phyloP scores from a whole-genome alignment of 768 basidiomycete species.

The Stropharia rugosoannulata region DNA sequence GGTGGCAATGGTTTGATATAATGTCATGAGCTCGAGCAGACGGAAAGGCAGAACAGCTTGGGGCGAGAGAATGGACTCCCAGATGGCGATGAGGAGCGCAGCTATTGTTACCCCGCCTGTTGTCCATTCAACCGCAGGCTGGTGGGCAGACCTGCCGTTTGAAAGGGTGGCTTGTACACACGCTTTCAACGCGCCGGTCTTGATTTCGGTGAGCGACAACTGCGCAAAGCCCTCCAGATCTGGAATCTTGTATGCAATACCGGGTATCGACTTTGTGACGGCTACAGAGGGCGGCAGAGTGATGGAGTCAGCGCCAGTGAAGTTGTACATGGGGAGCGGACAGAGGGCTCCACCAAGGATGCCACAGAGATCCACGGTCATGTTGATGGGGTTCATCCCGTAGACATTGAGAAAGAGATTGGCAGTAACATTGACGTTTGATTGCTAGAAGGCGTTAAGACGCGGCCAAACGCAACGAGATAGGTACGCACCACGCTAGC shows the following conservation, averaged over 20 bases:
- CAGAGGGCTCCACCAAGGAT: conserved; percentile 81
- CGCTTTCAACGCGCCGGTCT: conserved; percentile 73
- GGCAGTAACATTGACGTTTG: conserved; percentile 79
- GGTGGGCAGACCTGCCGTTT: conserved; percentile 85
- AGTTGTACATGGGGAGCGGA: conserved; percentile 80
- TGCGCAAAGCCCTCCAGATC: conserved; percentile 91
- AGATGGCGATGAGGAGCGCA: conserved; percentile 61
- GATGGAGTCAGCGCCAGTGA: conserved; percentile 77
- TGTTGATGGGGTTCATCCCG: conserved; percentile 77
- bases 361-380: conserved; percentile 84
- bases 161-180: conserved; percentile 91
- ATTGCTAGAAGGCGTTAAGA: conserved; percentile 43
- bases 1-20: conserved; percentile 83
- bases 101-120: conserved; percentile 67
- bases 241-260: conserved; percentile 83
- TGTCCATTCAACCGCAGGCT: conserved; percentile 74
- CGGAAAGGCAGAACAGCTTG: conserved; percentile 69
- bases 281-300: conserved; percentile 59
- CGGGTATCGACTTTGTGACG: conserved; percentile 60
- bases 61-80: conserved; percentile 51
- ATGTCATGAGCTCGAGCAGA: conserved; percentile 75
- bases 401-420: conserved; percentile 87
- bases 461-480: conserved; percentile 3
- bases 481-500: conserved; percentile 72
- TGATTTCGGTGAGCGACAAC: conserved; percentile 66